Conservation (phyloP, 805 yeast species). For the Maudiozyma pseudohumilis region DNA sequence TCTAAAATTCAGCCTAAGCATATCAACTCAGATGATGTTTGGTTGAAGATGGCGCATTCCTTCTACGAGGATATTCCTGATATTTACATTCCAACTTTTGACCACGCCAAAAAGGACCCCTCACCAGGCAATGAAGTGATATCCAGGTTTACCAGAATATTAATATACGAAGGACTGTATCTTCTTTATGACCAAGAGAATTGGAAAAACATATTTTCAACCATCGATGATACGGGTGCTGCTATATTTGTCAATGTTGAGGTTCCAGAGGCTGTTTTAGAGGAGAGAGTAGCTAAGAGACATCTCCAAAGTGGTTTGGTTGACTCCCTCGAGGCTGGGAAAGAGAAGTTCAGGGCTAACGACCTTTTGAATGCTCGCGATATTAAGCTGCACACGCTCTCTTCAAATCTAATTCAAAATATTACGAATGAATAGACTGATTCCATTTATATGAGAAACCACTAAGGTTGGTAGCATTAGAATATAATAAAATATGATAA, state of each 20-base stretch:
- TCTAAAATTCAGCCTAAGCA: slow-evolving; percentile 12
- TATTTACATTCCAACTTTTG: slow-evolving; percentile 58
- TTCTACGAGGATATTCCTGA: slow-evolving; percentile 25
- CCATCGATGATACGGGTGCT: slow-evolving; percentile 17
- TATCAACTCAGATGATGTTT: slow-evolving; percentile 4
- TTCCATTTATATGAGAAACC: no score
- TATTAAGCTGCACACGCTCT: slow-evolving; percentile 15
- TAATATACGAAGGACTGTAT: slow-evolving; percentile 72
- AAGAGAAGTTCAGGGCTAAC: slow-evolving; percentile 39
- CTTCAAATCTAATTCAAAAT: slow-evolving; percentile 9
- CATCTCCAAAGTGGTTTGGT: slow-evolving; percentile 56
- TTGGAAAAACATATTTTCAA: slow-evolving; percentile 36
- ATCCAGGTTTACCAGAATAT: slow-evolving; percentile 37
- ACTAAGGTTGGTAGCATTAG: no score
- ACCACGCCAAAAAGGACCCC: slow-evolving; percentile 70
- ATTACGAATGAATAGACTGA: slow-evolving; percentile 4
- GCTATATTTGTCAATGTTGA: slow-evolving; percentile 44
- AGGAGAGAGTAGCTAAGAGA: slow-evolving; percentile 52
- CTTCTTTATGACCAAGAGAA: slow-evolving; percentile 46
- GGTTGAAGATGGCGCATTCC: slow-evolving; percentile 13
- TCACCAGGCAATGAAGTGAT: slow-evolving; percentile 42
- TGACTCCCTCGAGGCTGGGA: slow-evolving; percentile 39
- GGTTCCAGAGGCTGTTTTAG: slow-evolving; percentile 36
- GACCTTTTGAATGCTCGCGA: slow-evolving; percentile 56
- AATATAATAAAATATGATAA: no score